Evolutionary conservation across 768 basidiomycete species (phyloP).

Genomic region (Suillus hirtellus): DNA sequence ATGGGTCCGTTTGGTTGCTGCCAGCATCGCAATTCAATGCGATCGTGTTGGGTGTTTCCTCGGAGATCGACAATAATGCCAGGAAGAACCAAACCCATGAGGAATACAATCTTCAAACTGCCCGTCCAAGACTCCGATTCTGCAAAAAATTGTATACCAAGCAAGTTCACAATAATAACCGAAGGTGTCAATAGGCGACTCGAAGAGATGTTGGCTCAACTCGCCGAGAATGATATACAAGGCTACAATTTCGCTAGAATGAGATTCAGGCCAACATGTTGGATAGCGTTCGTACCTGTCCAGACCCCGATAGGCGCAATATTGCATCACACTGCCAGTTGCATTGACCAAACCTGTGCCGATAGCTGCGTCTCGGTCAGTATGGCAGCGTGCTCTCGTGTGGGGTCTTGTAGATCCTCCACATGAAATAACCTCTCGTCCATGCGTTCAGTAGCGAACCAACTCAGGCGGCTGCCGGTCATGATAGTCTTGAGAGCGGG

Average conservation of each 20-base stretch:
- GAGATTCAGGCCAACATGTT: slow-evolving; percentile 1
- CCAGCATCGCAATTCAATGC: slow-evolving; percentile 46
- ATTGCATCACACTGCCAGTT: slow-evolving; percentile 54
- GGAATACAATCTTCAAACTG: slow-evolving; percentile 59
- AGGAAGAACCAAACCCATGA: slow-evolving; percentile 19
- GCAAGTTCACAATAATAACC: slow-evolving; percentile 44
- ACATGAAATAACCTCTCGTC: slow-evolving; percentile 24
- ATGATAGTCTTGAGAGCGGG: not conserved
- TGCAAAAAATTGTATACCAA: slow-evolving; percentile 69
- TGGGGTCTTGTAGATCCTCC: slow-evolving; percentile 38
- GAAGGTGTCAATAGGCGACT: not conserved
- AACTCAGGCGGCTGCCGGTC: not conserved
- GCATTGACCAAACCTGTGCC: slow-evolving; percentile 51
- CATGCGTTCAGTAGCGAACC: not conserved
- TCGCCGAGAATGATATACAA: slow-evolving; percentile 60
- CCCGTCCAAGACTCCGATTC: slow-evolving; percentile 78
- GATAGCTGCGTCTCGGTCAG: slow-evolving; percentile 31
- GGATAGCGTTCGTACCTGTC: slow-evolving; percentile 49
- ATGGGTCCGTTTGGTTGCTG: slow-evolving; percentile 53
- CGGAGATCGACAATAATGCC: slow-evolving; percentile 62
- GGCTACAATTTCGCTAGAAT: slow-evolving; percentile 32
- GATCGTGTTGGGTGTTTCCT: slow-evolving; percentile 38
- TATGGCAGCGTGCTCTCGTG: slow-evolving; percentile 35
- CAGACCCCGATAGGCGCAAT: slow-evolving; percentile 55
- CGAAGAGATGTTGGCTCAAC: slow-evolving; percentile 16